Percentiles rank a stretch among this genome's conserved stretches.
These are phyloP conservation scores for Phylloporus gajari DNA, from an alignment of 1,284 basidiomycete species.

Conservation along the genomic window DNA sequence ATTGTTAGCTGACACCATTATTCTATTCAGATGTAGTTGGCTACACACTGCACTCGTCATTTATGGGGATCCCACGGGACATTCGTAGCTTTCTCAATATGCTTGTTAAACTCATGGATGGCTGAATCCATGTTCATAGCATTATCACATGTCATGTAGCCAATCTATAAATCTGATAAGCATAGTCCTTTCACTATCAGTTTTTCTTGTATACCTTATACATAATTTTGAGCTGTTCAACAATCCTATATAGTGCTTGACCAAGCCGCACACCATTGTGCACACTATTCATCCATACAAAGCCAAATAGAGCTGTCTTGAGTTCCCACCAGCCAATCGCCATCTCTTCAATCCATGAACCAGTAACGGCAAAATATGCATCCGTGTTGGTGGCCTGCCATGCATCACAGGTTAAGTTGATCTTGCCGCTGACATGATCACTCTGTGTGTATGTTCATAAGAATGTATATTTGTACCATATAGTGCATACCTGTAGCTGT, in stretches of 20 bases:
- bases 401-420: neutral
- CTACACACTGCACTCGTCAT: neutral
- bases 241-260: neutral
- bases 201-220: too few relatives aligned
- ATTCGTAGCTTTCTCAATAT: neutral
- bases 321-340: neutral
- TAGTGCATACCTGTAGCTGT: too few relatives aligned
- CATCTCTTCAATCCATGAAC: neutral
- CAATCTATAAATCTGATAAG: neutral
- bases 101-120: neutral
- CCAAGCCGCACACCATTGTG: neutral
- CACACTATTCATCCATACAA: neutral
- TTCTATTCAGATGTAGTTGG: too few relatives aligned
- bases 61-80: neutral
- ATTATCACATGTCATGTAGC: neutral
- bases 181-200: too few relatives aligned
- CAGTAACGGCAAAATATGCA: neutral
- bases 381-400: neutral
- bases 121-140: neutral
- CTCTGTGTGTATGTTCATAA: neutral
- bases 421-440: neutral
- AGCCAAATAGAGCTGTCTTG: neutral
- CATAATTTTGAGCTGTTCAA: neutral
- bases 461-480: too few relatives aligned
- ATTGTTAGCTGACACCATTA: too few relatives aligned